A percentile compares a stretch with the other conserved stretches of the same genome.
phyloP scores from a whole-genome alignment of 441 rosid genomes.

The Erodium moschatum region DNA sequence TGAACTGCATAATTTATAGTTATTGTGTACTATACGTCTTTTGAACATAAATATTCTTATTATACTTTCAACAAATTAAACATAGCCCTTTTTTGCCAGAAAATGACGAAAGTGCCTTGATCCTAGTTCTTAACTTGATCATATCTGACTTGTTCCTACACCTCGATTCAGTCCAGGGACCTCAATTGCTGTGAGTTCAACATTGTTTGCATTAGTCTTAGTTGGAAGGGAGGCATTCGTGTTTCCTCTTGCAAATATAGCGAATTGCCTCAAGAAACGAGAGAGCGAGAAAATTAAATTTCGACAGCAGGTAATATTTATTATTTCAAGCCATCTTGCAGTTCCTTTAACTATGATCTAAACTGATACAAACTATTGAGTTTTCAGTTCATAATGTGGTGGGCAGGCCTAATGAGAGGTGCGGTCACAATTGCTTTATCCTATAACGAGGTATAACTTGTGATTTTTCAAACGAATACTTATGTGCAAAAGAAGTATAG shows the following conservation, averaged over 20 bases:
- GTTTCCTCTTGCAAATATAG: not conserved
- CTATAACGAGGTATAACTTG: conserved; percentile 31
- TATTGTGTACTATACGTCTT: too few relatives aligned
- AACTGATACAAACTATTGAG: conserved; percentile 19
- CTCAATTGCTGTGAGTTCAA: conserved; percentile 39
- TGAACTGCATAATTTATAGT: not conserved
- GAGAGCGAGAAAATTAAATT: not conserved
- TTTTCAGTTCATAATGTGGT: conserved; percentile 55
- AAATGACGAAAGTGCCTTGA: too few relatives aligned
- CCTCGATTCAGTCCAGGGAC: conserved; percentile 42
- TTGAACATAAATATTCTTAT: too few relatives aligned
- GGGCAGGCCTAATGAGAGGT: conserved; percentile 77
- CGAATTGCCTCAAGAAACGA: not conserved
- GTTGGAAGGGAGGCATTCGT: not conserved
- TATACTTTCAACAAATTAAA: too few relatives aligned
- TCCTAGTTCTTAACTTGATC: not conserved
- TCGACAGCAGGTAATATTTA: not conserved
- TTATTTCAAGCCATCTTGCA: too few relatives aligned
- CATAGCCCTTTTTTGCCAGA: too few relatives aligned
- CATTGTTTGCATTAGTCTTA: conserved; percentile 35
- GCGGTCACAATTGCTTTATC: conserved; percentile 69
- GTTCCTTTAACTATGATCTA: not conserved
- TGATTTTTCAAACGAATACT: not conserved
- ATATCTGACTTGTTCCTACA: conserved; percentile 16
- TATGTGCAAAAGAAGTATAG: too few relatives aligned